phyloP scores from a whole-genome alignment of 1,139 yeast species.

The Suhomyces kunorum region DNA sequence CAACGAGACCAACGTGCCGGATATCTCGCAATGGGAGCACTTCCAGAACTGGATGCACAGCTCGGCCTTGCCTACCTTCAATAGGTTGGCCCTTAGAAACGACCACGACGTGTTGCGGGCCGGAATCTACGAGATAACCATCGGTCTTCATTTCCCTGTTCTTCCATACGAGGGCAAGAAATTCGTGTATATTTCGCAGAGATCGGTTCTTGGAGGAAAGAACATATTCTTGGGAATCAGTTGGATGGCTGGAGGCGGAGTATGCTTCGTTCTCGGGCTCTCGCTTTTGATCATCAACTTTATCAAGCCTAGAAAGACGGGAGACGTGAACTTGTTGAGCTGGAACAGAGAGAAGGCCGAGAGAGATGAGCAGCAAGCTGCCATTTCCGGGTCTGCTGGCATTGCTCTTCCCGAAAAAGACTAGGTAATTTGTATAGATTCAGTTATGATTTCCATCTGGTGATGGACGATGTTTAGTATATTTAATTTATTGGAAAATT shows the following conservation, averaged over 20 bases:
- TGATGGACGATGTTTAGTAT: constrained; percentile 3
- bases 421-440: constrained; percentile 1
- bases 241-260: constrained; percentile 91
- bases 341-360: constrained; percentile 59
- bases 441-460: constrained; percentile 1
- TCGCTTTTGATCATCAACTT: constrained; percentile 60
- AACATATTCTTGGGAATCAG: constrained; percentile 84
- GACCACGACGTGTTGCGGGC: constrained; percentile 58
- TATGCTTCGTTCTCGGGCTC: constrained; percentile 67
- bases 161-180: constrained; percentile 80
- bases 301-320: constrained; percentile 70
- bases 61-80: constrained; percentile 83
- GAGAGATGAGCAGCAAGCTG: constrained; percentile 20
- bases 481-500: not conserved
- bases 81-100: constrained; percentile 79
- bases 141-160: constrained; percentile 90
- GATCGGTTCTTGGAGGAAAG: constrained; percentile 89
- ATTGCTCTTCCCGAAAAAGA: constrained; percentile 8
- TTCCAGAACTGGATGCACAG: constrained; percentile 99
- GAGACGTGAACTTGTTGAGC: constrained; percentile 68
- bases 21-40: constrained; percentile 72
- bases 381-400: constrained; percentile 10
- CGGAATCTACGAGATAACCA: constrained; percentile 71
- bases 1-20: constrained; percentile 80
- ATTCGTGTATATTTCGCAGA: constrained; percentile 74